phyloP scores from a whole-genome alignment of 78 protist genomes.

The Speleostelium caveatum region DNA sequence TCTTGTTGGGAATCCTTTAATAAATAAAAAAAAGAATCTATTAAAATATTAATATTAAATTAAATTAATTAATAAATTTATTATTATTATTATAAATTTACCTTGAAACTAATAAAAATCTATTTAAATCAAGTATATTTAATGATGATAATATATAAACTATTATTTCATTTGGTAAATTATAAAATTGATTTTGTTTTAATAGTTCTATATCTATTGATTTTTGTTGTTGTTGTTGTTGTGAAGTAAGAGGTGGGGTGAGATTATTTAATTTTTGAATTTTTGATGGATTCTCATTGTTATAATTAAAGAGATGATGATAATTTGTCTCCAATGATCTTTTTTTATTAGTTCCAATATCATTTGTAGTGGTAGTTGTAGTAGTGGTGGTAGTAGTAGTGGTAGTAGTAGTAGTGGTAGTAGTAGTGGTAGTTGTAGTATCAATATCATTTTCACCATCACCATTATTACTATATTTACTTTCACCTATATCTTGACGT shows the following conservation, averaged over 20 bases:
- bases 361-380: neutral
- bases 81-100: neutral
- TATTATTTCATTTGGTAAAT: slow-evolving; percentile 13
- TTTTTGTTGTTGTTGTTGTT: neutral
- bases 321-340: no score
- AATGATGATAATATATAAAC: neutral
- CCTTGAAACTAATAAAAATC: neutral
- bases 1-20: no score
- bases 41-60: neutral
- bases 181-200: neutral
- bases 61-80: neutral
- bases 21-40: neutral
- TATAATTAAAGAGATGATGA: neutral
- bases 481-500: neutral
- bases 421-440: neutral
- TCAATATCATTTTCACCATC: neutral
- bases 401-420: neutral
- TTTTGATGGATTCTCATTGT: neutral
- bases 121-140: neutral
- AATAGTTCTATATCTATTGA: neutral
- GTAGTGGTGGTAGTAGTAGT: no score
- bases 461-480: neutral
- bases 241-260: neutral
- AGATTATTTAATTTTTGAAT: neutral
- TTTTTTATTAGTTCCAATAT: no score